Base-by-base conservation (phyloP, 1,139 yeast genomes). In the Hansenula lynferdii region DNA sequence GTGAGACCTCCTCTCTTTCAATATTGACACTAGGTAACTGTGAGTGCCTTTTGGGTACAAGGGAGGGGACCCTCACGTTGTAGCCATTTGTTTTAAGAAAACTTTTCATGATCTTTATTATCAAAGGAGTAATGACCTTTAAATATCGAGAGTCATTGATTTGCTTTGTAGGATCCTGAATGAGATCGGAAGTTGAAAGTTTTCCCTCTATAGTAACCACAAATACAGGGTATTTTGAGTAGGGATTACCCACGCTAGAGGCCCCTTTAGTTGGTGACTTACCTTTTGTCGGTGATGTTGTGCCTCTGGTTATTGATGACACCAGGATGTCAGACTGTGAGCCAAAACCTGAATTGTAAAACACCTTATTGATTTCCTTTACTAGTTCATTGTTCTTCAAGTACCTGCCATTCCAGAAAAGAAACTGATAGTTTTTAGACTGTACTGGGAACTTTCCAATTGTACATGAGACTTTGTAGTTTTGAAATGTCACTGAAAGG, bases 391-490 rank as follows among this genome's bases (percentile, higher is more conserved):
- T 41, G 21, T 60, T 48, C 16, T 51, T 48, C 2, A 42, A 20
- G 11, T 67, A 49, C 21, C 73, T 55, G 1, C 67, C 63, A 51
- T 80, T 78, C 28, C 76, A 46, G 35, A 65, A 68, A 1, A 78
- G 51, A 41, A 67, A 68, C 50, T 80, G 86, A 40, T 64, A 60
- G 2, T 51, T 50, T 39, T 60, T 67, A 0, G 69, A 54, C 36
- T 62, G 61, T 0, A 56, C 51, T 1, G 72, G 61, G 2, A 36
- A 18, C 16, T 46, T 42, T 2, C 65, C 58, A 9, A 65, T 50
- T 3, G 64, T 32, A 8, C 67, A 65, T 2, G 46, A 43, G 6
- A 73, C 41, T 5, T 39, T 40, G 39, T 53, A 58, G 2, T 53
- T 53, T 23, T 60, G 52, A 36, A 50, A 63, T 1, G 34, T 25